Conservation (phyloP, 176 grass and related monocot genomes). For the maize (Zea mays) region Zm-B73-REFERENCE-NAM-5.0 NC_050102.1:126401501-126402000, state of each 20-base stretch:
- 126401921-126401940: slow-evolving; percentile 24
- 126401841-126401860: slow-evolving; percentile 33
- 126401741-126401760: not conserved
- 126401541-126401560: no score
- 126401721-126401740: slow-evolving; percentile 25
- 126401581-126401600: no score
- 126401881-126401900: not conserved
- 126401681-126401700: not conserved
- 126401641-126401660: no score
- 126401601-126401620: no score
- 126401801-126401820: slow-evolving; percentile 61
- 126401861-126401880: slow-evolving; percentile 47
- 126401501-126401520: no score
- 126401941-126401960: not conserved
- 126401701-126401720: slow-evolving; percentile 8
- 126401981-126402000: not conserved
- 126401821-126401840: slow-evolving; percentile 65
- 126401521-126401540: no score
- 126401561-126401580: no score
- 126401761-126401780: slow-evolving; percentile 42
- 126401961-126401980: not conserved
- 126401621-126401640: no score
- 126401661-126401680: no score
- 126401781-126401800: slow-evolving; percentile 63
- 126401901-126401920: not conserved